A percentile compares a stretch with the other conserved stretches of the same genome.
phyloP scores from a whole-genome alignment of 345 rosid species.

The Lepidium sativum region DNA sequence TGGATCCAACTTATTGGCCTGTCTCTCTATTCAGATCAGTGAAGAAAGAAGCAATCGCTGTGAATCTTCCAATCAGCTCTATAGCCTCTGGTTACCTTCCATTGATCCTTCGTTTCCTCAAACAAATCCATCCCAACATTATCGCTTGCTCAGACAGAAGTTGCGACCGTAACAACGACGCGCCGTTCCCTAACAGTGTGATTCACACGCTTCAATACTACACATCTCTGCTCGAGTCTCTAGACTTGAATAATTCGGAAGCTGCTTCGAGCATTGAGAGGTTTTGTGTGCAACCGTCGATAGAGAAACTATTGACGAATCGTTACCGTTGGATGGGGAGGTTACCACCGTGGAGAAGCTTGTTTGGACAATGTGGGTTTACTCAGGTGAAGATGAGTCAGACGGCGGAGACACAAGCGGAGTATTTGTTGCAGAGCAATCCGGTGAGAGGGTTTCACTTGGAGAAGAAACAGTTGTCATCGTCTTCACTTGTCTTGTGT shows the following conservation, averaged over 20 bases:
- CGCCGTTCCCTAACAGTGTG: conserved; percentile 58
- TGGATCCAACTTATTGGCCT: conserved; percentile 32
- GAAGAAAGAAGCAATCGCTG: conserved; percentile 51
- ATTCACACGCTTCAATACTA: conserved; percentile 57
- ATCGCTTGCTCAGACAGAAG: conserved; percentile 71
- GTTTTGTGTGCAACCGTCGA: conserved; percentile 56
- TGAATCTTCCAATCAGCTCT: conserved; percentile 64
- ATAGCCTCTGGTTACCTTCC: conserved; percentile 46
- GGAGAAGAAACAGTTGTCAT: conserved; percentile 58
- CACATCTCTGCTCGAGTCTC: conserved; percentile 58
- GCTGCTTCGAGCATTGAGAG: conserved; percentile 61
- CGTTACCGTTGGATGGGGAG: conserved; percentile 49
- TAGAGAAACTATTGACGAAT: conserved; percentile 51
- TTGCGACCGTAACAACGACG: conserved; percentile 55
- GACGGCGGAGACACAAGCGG: conserved; percentile 78
- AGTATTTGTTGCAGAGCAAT: conserved; percentile 64
- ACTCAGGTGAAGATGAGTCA: conserved; percentile 53
- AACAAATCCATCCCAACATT: conserved; percentile 69
- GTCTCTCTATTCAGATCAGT: conserved; percentile 25
- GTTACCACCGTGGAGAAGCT: conserved; percentile 56
- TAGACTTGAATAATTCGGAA: conserved; percentile 53
- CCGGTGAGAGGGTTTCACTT: conserved; percentile 65
- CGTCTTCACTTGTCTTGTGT: conserved; percentile 50
- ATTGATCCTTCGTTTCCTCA: conserved; percentile 47
- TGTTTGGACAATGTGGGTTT: conserved; percentile 68